Conservation (phyloP, 2,329 filamentous ascomycete species). For the Lecanicillium sp. region DNA sequence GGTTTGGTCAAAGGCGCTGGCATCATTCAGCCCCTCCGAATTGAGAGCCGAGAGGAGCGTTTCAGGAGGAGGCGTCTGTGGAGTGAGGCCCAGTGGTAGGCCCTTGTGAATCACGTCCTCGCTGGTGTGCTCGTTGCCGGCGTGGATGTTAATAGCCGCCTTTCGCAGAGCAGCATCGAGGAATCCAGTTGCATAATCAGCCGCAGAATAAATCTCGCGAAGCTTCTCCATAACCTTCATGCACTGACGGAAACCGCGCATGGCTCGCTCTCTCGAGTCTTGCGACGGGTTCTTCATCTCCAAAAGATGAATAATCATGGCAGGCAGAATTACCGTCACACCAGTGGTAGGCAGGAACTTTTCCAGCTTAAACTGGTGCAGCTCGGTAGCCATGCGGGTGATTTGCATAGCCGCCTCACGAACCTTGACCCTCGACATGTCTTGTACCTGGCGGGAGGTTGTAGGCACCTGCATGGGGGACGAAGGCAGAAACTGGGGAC, state of each 20-base stretch:
- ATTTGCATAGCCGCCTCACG: slow-evolving; percentile 78
- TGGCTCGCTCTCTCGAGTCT: slow-evolving; percentile 61
- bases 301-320: slow-evolving; percentile 87
- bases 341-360: slow-evolving; percentile 79
- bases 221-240: slow-evolving; percentile 87
- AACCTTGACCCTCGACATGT: slow-evolving; percentile 74
- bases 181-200: slow-evolving; percentile 94
- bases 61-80: slow-evolving; percentile 47
- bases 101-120: slow-evolving; percentile 26
- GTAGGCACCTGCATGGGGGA: slow-evolving; percentile 45
- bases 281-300: slow-evolving; percentile 81
- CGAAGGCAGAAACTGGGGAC: slow-evolving; percentile 80
- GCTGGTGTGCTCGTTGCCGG: neutral
- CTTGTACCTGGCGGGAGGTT: slow-evolving; percentile 62
- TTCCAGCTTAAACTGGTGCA: slow-evolving; percentile 66
- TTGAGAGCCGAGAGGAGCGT: slow-evolving; percentile 30
- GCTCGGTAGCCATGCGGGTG: slow-evolving; percentile 70
- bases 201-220: slow-evolving; percentile 82
- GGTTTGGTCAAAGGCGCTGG: slow-evolving; percentile 26
- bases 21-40: slow-evolving; percentile 20
- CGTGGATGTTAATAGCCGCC: slow-evolving; percentile 63
- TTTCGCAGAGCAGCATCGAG: slow-evolving; percentile 87
- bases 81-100: slow-evolving; percentile 27
- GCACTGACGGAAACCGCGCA: slow-evolving; percentile 79
- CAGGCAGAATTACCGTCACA: slow-evolving; percentile 82